Percentiles rank a stretch among this genome's conserved stretches.
These are phyloP conservation scores for Trypanosoma vivax DNA, from an alignment of 208 protist genomes.

Conservation along the genomic window DNA sequence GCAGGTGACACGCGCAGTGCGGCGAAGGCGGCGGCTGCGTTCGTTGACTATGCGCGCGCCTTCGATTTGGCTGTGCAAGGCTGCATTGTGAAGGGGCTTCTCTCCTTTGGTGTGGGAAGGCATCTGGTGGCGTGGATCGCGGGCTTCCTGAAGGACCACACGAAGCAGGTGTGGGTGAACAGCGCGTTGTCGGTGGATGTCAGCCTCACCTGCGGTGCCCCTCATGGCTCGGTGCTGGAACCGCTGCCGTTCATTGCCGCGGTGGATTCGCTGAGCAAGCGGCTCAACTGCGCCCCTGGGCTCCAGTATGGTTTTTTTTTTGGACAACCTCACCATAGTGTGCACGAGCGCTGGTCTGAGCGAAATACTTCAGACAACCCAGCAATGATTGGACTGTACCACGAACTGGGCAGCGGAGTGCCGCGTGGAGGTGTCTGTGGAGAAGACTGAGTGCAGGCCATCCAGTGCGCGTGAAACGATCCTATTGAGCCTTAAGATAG, in stretches of 20 bases:
- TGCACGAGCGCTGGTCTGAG: not conserved
- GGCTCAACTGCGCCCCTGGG: not conserved
- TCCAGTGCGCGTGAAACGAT: too few species aligned
- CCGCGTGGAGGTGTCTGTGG: not conserved
- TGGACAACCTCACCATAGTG: constrained; percentile 25
- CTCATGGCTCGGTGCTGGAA: too few species aligned
- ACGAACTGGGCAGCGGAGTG: not conserved
- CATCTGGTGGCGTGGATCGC: too few species aligned
- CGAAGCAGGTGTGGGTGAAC: too few species aligned
- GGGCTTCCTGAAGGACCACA: too few species aligned
- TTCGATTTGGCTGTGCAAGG: constrained; percentile 30
- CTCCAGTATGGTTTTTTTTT: constrained; percentile 20
- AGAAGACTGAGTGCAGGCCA: constrained; percentile 1
- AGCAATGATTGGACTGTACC: too few species aligned
- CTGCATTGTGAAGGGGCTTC: constrained; percentile 13
- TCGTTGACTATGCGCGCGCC: too few species aligned
- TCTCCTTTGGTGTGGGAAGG: not conserved
- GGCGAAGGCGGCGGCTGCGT: too few species aligned
- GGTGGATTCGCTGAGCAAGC: constrained; percentile 17
- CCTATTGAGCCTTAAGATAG: not conserved
- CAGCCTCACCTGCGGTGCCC: too few species aligned
- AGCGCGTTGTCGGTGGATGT: too few species aligned
- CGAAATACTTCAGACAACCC: not conserved
- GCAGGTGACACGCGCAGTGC: too few species aligned
- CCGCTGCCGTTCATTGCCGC: too few species aligned